Evolutionary conservation across 2,329 filamentous ascomycete species (phyloP), one percentile per base, ranked within the genome.

Genomic region (Anthostomella pinea): DNA sequence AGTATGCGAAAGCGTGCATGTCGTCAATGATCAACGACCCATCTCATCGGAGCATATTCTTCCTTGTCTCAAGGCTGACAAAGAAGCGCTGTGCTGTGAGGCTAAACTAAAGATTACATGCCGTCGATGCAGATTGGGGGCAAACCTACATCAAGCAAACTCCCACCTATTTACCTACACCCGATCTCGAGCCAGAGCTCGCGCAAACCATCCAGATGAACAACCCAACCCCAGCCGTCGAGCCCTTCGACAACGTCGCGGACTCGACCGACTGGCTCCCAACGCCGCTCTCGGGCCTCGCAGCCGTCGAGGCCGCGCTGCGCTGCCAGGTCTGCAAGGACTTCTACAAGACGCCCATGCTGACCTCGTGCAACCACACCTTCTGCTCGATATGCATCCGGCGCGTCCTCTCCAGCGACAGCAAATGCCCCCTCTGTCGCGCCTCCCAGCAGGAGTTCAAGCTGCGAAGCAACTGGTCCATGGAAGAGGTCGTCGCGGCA

Each of bases 311-410:
- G 57, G 81, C 85, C 42, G 81, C 89, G 3, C 73, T 98, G 14
- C 87, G 93, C 52, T 98, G 93, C 65, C 87, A 97, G 64, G 86
- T 98, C 42, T 98, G 93, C 77, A 97, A 97, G 61, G 94, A 98
- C 63, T 95, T 97, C 65, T 97, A 87, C 68, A 81, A 81, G 43
- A 95, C 89, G 33, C 93, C 93, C 0, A 93, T 98, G 78, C 83
- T 96, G 45, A 98, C 93, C 1, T 86, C 87, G 1, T 98, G 93
- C 67, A 85, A 81, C 35, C 93, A 98, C 60, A 97, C 93, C 0
- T 98, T 98, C 58, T 98, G 93, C 71, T 96, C 91, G 6, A 69
- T 95, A 35, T 98, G 93, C 62, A 97, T 98, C 59, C 85, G 93
- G 19, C 77, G 90, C 45, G 88, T 86, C 43, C 73, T 98, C 1